Percentiles rank a stretch among this genome's conserved stretches.
phyloP scores from a whole-genome alignment of 2,329 filamentous ascomycete species.

The Verticillium tricorpus region DNA sequence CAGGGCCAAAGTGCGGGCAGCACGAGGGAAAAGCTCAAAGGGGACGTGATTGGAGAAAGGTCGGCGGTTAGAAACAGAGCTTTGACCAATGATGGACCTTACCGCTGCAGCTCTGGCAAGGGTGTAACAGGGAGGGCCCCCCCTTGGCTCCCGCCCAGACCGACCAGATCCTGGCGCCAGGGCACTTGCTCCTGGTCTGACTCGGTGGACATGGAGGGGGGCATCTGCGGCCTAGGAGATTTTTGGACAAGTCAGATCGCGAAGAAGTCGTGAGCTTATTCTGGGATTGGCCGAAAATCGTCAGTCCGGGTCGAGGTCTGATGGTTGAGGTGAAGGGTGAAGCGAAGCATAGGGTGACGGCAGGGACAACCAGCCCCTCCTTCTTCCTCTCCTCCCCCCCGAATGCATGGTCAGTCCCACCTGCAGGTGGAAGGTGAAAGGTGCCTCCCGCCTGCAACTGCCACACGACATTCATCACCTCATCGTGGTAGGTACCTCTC shows the following conservation, averaged over 20 bases:
- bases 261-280: background rate
- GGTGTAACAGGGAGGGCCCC: background rate
- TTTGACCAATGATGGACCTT: slow-evolving; percentile 27
- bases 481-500: background rate
- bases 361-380: background rate
- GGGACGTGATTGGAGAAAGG: slow-evolving; percentile 18
- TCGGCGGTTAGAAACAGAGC: slow-evolving; percentile 33
- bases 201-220: background rate
- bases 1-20: background rate
- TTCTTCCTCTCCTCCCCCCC: background rate
- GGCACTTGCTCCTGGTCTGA: background rate
- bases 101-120: slow-evolving; percentile 18
- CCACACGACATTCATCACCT: background rate
- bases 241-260: background rate
- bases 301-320: background rate
- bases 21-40: background rate
- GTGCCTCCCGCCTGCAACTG: background rate
- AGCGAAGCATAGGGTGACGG: background rate
- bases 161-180: background rate
- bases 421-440: background rate
- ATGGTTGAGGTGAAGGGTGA: background rate
- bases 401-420: background rate
- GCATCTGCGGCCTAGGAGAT: background rate
- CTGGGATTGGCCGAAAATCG: background rate
- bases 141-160: background rate